These are phyloP conservation scores for Lactarius quietus DNA, from an alignment of 768 basidiomycete species.

Conservation along the genomic window DNA sequence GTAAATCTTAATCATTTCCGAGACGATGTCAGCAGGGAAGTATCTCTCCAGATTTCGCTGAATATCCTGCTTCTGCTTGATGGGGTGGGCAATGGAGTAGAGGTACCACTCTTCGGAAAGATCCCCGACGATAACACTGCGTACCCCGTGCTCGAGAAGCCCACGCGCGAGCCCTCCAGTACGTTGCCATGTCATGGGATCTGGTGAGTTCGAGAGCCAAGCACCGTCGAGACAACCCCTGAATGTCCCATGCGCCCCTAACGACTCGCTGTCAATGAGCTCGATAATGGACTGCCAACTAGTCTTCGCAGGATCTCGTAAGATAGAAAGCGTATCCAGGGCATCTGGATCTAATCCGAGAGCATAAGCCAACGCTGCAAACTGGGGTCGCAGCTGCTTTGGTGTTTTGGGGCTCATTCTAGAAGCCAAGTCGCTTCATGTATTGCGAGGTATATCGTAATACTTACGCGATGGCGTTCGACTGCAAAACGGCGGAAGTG, in stretches of 20 bases:
- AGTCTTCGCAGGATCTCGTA: conserved; percentile 48
- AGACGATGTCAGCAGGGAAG: conserved; percentile 48
- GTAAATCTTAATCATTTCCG: conserved; percentile 46
- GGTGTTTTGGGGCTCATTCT: conserved; percentile 54
- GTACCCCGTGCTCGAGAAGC: conserved; percentile 55
- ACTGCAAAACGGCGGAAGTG: conserved; percentile 61
- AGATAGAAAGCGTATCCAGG: conserved; percentile 44
- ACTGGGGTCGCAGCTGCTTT: conserved; percentile 55
- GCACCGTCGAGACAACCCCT: conserved; percentile 58
- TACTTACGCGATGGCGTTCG: conserved; percentile 67
- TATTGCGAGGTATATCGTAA: not conserved
- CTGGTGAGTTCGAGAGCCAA: conserved; percentile 53
- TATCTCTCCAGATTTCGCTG: conserved; percentile 57
- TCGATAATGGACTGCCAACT: conserved; percentile 50
- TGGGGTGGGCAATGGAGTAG: conserved; percentile 66
- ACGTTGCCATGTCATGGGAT: conserved; percentile 67
- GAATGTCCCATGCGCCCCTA: conserved; percentile 62
- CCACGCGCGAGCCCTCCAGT: conserved; percentile 54
- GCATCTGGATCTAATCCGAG: conserved; percentile 53
- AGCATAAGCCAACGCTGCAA: conserved; percentile 55
- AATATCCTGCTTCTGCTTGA: conserved; percentile 48
- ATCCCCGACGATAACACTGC: conserved; percentile 62
- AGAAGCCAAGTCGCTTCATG: conserved; percentile 31
- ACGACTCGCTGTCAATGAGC: conserved; percentile 53
- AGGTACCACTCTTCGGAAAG: conserved; percentile 75